These are phyloP conservation scores for Polychaeton citri DNA, from an alignment of 2,329 filamentous ascomycete species.

Conservation along the genomic window DNA sequence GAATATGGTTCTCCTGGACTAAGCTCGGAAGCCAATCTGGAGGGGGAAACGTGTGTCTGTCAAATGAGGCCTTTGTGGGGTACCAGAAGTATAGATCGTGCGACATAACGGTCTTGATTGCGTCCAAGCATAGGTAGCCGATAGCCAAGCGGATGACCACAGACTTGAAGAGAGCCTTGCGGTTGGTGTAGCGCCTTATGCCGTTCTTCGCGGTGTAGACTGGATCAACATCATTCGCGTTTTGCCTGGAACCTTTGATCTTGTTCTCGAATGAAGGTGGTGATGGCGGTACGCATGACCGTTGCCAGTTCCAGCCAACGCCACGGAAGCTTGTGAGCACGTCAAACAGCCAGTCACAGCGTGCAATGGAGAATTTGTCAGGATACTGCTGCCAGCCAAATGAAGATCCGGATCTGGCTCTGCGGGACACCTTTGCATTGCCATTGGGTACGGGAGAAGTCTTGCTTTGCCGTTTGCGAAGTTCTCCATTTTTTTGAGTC, in stretches of 20 bases:
- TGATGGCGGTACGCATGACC: constrained; percentile 32
- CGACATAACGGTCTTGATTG: constrained; percentile 54
- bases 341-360: constrained; percentile 45
- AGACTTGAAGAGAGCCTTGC: constrained; percentile 19
- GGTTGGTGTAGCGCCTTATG: constrained; percentile 23
- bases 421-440: too few relatives aligned
- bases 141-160: constrained; percentile 31
- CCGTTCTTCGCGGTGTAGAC: constrained; percentile 18
- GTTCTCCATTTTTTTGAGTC: too few relatives aligned
- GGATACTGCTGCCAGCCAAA: constrained; percentile 44
- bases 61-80: constrained; percentile 3
- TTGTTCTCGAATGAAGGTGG: constrained; percentile 27
- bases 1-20: constrained; percentile 27
- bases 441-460: too few relatives aligned
- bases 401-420: too few relatives aligned
- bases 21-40: constrained; percentile 33
- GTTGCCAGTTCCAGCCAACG: constrained; percentile 47
- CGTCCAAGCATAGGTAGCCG: constrained; percentile 56
- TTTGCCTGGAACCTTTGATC: constrained; percentile 13
- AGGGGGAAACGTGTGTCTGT: constrained; percentile 22
- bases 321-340: constrained; percentile 46
- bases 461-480: too few relatives aligned
- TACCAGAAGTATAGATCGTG: constrained; percentile 65
- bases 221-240: constrained; percentile 2
- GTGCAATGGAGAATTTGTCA: constrained; percentile 30